Percentiles rank a stretch among this genome's conserved stretches.
These are phyloP conservation scores for Paramecium primaurelia DNA, from an alignment of 73 alveolate genomes.

Conservation along the genomic window DNA sequence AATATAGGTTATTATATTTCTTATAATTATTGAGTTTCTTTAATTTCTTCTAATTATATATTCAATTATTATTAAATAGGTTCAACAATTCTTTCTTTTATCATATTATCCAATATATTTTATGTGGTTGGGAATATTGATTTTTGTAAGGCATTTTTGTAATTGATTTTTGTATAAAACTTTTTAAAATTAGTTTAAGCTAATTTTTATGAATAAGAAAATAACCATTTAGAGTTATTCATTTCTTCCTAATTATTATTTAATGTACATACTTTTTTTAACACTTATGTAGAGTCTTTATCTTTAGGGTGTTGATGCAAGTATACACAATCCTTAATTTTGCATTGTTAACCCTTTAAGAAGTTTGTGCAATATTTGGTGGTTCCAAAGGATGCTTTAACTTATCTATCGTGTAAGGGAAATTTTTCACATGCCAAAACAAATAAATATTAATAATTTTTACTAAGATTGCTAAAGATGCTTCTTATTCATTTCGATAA, in stretches of 20 bases:
- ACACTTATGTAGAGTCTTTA: constrained; percentile 56
- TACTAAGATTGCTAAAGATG: constrained; percentile 80
- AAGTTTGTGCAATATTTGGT: constrained; percentile 82
- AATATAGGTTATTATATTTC: neutral
- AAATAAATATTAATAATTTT: neutral
- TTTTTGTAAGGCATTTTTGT: constrained; percentile 44
- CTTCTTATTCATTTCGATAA: constrained; percentile 70
- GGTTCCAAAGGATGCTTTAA: constrained; percentile 84
- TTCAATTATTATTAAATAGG: neutral
- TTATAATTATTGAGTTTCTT: neutral
- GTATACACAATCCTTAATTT: constrained; percentile 77
- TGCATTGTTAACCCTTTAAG: constrained; percentile 73
- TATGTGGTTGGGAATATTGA: constrained; percentile 54
- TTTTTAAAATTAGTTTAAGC: constrained; percentile 47
- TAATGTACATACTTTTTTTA: neutral
- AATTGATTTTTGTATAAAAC: constrained; percentile 17
- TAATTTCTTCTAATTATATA: neutral
- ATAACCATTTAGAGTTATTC: constrained; percentile 51
- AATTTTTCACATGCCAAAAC: constrained; percentile 67
- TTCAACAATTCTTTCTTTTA: constrained; percentile 33
- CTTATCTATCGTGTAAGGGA: constrained; percentile 62
- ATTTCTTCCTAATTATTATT: constrained; percentile 40
- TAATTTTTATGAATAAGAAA: constrained; percentile 35
- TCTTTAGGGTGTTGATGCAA: constrained; percentile 75
- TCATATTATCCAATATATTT: constrained; percentile 23